A percentile compares a stretch with the other conserved stretches of the same genome.
phyloP scores from a whole-genome alignment of 306 rosid genomes.

The Cicer judaicum region DNA sequence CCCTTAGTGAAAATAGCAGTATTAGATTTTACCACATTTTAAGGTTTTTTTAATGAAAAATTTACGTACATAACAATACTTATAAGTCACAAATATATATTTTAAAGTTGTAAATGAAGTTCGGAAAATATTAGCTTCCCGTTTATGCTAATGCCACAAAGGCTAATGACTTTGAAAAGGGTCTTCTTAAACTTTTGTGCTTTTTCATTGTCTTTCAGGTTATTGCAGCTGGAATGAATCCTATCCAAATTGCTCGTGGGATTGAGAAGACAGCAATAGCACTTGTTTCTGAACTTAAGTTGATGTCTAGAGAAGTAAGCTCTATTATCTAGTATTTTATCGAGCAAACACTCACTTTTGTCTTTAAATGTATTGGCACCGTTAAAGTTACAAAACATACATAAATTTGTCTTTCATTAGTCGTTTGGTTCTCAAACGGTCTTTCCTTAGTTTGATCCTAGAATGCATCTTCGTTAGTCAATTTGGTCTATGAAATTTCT shows the following conservation, averaged over 20 bases:
- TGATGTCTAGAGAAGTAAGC: slow-evolving; percentile 81
- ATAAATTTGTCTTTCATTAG: too few species aligned
- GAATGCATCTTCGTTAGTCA: too few species aligned
- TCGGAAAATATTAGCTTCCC: slow-evolving; percentile 7
- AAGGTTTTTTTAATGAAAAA: slow-evolving; percentile 6
- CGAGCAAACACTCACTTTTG: too few species aligned
- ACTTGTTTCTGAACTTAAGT: slow-evolving; percentile 78
- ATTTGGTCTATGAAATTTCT: too few species aligned
- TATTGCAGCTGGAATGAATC: slow-evolving; percentile 89
- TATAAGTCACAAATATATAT: background rate
- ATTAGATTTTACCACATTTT: slow-evolving; percentile 27
- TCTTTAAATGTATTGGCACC: too few species aligned
- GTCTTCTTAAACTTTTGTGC: slow-evolving; percentile 9
- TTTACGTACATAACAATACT: background rate
- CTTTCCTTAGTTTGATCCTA: too few species aligned
- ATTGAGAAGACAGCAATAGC: slow-evolving; percentile 84
- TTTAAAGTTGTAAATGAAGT: slow-evolving; percentile 1
- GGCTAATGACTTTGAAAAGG: background rate
- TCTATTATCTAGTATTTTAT: background rate
- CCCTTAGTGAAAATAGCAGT: background rate
- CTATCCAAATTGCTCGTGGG: slow-evolving; percentile 88
- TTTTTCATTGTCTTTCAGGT: slow-evolving; percentile 57
- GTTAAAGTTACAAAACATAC: too few species aligned
- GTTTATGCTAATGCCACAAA: slow-evolving; percentile 3
- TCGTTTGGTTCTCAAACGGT: too few species aligned